Evolutionary conservation across 2,329 filamentous ascomycete species (phyloP), one percentile per base, ranked within the genome.

Genomic region (Gaeumannomyces tritici): DNA sequence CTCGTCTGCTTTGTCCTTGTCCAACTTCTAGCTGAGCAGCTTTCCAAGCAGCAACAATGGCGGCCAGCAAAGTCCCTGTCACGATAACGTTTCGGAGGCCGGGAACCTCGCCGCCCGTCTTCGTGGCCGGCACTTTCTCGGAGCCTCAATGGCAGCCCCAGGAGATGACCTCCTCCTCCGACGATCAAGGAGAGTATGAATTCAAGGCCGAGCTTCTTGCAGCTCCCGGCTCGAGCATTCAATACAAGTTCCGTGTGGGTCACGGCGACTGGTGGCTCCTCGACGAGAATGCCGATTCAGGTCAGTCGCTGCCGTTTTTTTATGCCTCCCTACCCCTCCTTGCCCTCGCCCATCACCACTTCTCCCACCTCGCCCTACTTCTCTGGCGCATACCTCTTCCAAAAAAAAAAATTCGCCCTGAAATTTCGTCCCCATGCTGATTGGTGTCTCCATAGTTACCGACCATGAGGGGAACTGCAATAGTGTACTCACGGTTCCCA

Each of bases 171-270:
- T 78, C 73, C 63, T 76, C 76, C 4, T 75, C 76, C 33, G 78
- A 80, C 12, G 74, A 78, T 4, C 75, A 80, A 47, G 82, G 80
- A n/a, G 77, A 86, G 62, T 75, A 84, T 63, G 70, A 80, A 15
- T 92, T 89, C 70, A 77, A 73, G 56, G 84, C 84, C 63, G 73
- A 79, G 1, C 77, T 90, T 57, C 71, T 79, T 47, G 77, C 83
- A 9, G 76, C 83, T 24, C 76, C 82, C 27, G 82, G 82, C 27
- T 80, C 83, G 58, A 80, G 84, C 63, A 84, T 90, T 66, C 85
- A 89, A 69, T 93, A 91, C 80, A 92, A 91, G 73, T 89, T 92
- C 67, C 82, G 87, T 33, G 76, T 89, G 47, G 88, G 88, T 12
- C 72, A 79, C 26, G 84, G 83, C 59, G 82, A 89, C 66, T 89